Base-by-base conservation (phyloP, 768 basidiomycete species). In the Lentinula guzmanii region DNA sequence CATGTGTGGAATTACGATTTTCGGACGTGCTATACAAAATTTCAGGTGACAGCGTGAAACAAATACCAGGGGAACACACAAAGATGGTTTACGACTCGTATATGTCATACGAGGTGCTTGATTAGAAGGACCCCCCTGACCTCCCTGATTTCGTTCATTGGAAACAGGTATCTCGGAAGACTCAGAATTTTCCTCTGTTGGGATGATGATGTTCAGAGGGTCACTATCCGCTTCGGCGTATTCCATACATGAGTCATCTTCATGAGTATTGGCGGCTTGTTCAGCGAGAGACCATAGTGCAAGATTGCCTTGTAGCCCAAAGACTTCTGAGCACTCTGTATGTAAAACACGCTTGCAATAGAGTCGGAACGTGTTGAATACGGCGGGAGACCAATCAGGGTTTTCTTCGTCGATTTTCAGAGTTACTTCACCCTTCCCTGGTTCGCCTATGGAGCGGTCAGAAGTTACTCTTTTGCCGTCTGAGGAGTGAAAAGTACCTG, bases 391-490 rank as follows among this genome's bases (percentile, higher is more conserved):
- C n/a, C 60, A 10, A 7, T 53, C 62, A 52, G 63, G 65, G 50
- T 41, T 61, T 39, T 42, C 1, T 18, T 6, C 52, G 24, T 71
- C 65, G 33, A 71, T 64, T 56, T 62, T 66, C 16, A 71, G 35
- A 18, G 61, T 58, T 28, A 71, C 65, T 2, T 62, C 46, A 9
- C 72, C 70, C 10, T 61, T 41, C 0, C 61, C 63, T 21, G 35
- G 59, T 2, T 52, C 55, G 11, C 58, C 64, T 41, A 65, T 66
- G 67, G 34, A 41, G 24, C 4, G 31, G 7, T 41, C 28, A 8
- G 21, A 63, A 51, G 58, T 55, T 9, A 37, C 42, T 33, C 46
- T 60, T 45, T 46, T 21, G 5, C 57, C 50, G 13, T 35, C 31
- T 9, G 43, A 11, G 41, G 34, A 15, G n/a, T 45, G 9, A 3